These are phyloP conservation scores for Stellera chamaejasme DNA, from an alignment of 345 rosid genomes.

Conservation along the genomic window DNA sequence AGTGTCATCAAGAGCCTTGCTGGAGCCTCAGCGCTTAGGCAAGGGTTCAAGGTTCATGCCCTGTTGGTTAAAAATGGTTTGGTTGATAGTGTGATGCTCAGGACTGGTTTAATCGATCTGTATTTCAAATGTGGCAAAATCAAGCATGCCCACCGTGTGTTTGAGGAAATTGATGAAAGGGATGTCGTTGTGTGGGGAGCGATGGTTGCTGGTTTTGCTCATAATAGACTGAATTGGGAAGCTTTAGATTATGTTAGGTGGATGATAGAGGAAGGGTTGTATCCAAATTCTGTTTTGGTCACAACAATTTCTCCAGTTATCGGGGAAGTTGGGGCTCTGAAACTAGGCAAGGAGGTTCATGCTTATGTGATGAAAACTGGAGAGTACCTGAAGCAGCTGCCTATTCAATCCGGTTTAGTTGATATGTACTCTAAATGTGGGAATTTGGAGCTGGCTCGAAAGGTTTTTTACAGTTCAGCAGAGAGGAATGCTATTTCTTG, in stretches of 20 bases:
- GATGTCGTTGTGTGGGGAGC: conserved; percentile 83
- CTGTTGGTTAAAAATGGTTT: conserved; percentile 66
- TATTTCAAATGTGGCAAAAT: conserved; percentile 77
- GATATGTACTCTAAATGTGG: conserved; percentile 89
- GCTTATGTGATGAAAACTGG: conserved; percentile 50
- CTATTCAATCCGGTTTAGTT: conserved; percentile 64
- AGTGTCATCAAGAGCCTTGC: conserved; percentile 77
- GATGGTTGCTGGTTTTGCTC: conserved; percentile 75
- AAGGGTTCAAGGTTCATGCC: conserved; percentile 68
- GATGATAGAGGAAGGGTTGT: conserved; percentile 57
- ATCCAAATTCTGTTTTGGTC: conserved; percentile 63
- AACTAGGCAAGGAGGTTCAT: conserved; percentile 70
- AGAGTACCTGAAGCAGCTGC: conserved; percentile 33
- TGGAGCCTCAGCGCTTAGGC: conserved; percentile 63
- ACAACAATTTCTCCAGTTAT: conserved; percentile 60
- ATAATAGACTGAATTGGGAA: conserved; percentile 55
- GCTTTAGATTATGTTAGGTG: conserved; percentile 52
- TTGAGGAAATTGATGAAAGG: conserved; percentile 59
- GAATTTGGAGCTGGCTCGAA: conserved; percentile 59
- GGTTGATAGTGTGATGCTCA: conserved; percentile 38
- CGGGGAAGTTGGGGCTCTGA: conserved; percentile 49
- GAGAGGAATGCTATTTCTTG: conserved; percentile 73
- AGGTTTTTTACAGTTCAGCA: conserved; percentile 49
- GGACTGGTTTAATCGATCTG: conserved; percentile 69
- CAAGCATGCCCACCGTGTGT: conserved; percentile 43